A percentile compares a stretch with the other conserved stretches of the same genome.
Evolutionary conservation across 176 grass and related monocot genomes (phyloP).

Genomic region (Carex kokanica): DNA sequence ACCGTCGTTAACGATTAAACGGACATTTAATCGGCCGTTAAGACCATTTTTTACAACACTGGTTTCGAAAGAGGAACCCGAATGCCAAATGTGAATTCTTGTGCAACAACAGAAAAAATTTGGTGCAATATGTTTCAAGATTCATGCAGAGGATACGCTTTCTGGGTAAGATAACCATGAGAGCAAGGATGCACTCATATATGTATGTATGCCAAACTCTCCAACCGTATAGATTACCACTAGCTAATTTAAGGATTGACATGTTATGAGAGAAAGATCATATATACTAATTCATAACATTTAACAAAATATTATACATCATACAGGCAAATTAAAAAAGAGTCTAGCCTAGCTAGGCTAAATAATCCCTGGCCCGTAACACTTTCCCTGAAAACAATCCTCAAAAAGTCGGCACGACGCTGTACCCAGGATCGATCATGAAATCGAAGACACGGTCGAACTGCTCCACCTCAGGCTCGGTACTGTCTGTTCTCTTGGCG

Average conservation of each 20-base stretch:
- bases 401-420: slow-evolving; percentile 82
- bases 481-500: slow-evolving; percentile 51
- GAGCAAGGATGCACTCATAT: no score
- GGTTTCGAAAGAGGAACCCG: neutral
- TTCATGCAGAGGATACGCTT: no score
- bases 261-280: neutral
- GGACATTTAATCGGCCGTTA: no score
- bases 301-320: slow-evolving; percentile 21
- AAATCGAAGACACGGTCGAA: slow-evolving; percentile 38
- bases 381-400: neutral
- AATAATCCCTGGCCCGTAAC: neutral
- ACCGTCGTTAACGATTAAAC: no score
- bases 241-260: neutral
- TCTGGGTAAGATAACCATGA: neutral
- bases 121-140: no score
- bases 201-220: neutral
- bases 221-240: neutral
- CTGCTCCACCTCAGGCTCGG: slow-evolving; percentile 28
- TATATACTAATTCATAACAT: slow-evolving; percentile 11
- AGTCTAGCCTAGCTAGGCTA: slow-evolving; percentile 23
- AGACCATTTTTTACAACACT: no score
- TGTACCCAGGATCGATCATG: slow-evolving; percentile 62
- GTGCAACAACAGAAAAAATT: neutral
- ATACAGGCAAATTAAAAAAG: slow-evolving; percentile 20
- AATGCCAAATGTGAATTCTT: no score